These are phyloP conservation scores for Lophiostoma macrostomum DNA, from an alignment of 495 filamentous ascomycete species.

Conservation along the genomic window DNA sequence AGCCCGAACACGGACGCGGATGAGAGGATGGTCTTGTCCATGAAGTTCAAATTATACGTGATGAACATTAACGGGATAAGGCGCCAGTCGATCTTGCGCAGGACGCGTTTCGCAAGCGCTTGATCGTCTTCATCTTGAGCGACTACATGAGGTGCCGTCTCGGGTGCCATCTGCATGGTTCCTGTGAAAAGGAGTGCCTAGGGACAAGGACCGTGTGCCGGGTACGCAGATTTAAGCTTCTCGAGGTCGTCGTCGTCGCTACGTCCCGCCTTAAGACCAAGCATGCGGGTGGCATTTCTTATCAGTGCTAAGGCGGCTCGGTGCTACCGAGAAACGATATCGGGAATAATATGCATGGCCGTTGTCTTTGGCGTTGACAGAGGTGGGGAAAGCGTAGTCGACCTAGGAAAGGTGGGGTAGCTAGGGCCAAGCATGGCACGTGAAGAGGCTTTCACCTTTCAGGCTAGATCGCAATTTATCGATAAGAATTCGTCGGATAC, in stretches of 20 bases:
- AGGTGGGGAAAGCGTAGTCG: too few relatives aligned
- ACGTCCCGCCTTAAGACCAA: too few relatives aligned
- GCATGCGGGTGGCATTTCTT: not conserved
- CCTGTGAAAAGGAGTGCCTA: too few relatives aligned
- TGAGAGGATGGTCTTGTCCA: constrained; percentile 19
- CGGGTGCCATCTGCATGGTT: too few relatives aligned
- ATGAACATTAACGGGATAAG: constrained; percentile 12
- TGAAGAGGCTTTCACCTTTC: too few relatives aligned
- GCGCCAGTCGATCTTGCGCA: constrained; percentile 15
- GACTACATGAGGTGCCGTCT: too few relatives aligned
- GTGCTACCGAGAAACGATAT: not conserved
- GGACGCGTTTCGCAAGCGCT: not conserved
- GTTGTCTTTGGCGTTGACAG: not conserved
- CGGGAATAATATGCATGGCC: not conserved
- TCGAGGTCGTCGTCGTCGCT: too few relatives aligned
- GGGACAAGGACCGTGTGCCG: too few relatives aligned
- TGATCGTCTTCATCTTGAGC: not conserved
- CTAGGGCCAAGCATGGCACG: too few relatives aligned
- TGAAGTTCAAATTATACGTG: constrained; percentile 12
- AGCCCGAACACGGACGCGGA: constrained; percentile 12
- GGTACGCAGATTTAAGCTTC: too few relatives aligned
- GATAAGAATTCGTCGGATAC: too few relatives aligned
- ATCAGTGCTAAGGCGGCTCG: not conserved
- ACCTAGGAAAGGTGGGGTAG: not conserved
- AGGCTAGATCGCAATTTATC: too few relatives aligned